Evolutionary conservation across 1,139 yeast genomes (phyloP).

Genomic region (Blastobotrys proliferans): DNA sequence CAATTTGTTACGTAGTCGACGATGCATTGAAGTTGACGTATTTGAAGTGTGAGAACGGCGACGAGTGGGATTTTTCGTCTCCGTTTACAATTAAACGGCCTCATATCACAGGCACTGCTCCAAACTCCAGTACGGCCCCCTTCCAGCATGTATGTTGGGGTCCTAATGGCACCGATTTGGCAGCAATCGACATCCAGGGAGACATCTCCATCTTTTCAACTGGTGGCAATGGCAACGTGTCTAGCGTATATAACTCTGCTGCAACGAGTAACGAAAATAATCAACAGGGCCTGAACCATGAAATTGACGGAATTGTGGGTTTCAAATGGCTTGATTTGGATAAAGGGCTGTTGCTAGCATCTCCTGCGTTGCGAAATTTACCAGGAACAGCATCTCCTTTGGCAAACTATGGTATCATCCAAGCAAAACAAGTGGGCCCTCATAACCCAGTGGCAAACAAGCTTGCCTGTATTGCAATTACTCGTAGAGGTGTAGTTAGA

Average conservation of each 20-base stretch:
- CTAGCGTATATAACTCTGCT: slow-evolving; percentile 5
- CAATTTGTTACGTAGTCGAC: slow-evolving; percentile 54
- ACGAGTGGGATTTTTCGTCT: slow-evolving; percentile 62
- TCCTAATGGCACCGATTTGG: slow-evolving; percentile 39
- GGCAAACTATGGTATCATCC: slow-evolving; percentile 53
- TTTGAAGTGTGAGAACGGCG: slow-evolving; percentile 60
- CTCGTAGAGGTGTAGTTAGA: slow-evolving; percentile 59
- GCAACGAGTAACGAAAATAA: background rate
- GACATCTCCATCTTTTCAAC: slow-evolving; percentile 32
- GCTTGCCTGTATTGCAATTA: slow-evolving; percentile 66
- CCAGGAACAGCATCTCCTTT: too few relatives aligned
- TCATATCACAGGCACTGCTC: too few relatives aligned
- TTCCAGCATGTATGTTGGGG: slow-evolving; percentile 42
- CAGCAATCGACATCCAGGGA: slow-evolving; percentile 41
- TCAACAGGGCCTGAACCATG: slow-evolving; percentile 15
- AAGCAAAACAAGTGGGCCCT: slow-evolving; percentile 54
- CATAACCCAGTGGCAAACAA: slow-evolving; percentile 66
- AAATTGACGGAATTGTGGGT: slow-evolving; percentile 41
- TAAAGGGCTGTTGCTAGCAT: slow-evolving; percentile 45
- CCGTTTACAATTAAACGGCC: slow-evolving; percentile 34
- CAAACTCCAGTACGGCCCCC: slow-evolving; percentile 20
- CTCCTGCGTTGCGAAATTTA: slow-evolving; percentile 27
- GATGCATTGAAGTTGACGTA: slow-evolving; percentile 49
- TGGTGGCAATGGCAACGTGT: slow-evolving; percentile 3
- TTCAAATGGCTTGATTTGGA: slow-evolving; percentile 70